A percentile compares a stretch with the other conserved stretches of the same genome.
Evolutionary conservation across 2,329 filamentous ascomycete species (phyloP).

Genomic region (Fusarium goolgardi): DNA sequence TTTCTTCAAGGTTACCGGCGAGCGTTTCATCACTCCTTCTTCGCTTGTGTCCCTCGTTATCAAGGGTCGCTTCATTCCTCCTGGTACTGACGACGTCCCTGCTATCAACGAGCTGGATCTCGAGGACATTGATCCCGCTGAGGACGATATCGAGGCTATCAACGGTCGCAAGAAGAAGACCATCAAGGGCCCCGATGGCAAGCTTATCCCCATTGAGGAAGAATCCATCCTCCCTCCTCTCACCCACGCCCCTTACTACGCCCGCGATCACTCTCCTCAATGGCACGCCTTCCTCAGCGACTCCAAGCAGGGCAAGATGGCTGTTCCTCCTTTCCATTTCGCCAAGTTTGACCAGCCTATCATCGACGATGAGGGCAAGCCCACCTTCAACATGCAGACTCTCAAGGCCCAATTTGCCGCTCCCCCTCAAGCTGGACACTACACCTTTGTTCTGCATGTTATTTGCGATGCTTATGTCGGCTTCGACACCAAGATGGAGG

Average conservation of each 20-base stretch:
- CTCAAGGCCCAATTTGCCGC: constrained; percentile 97
- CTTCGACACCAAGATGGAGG: constrained; percentile 91
- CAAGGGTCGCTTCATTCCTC: constrained; percentile 93
- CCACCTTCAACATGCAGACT: constrained; percentile 95
- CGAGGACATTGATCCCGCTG: constrained; percentile 90
- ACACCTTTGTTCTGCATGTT: constrained; percentile 93
- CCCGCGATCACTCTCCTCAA: constrained; percentile 86
- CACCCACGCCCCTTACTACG: constrained; percentile 90
- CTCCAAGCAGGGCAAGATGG: constrained; percentile 93
- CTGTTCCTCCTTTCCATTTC: constrained; percentile 97
- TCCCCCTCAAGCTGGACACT: constrained; percentile 90
- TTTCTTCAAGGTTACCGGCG: constrained; percentile 98
- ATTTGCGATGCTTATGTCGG: constrained; percentile 96
- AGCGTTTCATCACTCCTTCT: constrained; percentile 90
- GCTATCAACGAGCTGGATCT: constrained; percentile 81
- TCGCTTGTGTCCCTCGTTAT: constrained; percentile 94
- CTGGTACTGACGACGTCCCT: constrained; percentile 80
- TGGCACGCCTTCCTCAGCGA: constrained; percentile 98
- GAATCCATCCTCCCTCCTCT: constrained; percentile 81
- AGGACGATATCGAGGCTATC: constrained; percentile 89
- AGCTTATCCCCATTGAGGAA: constrained; percentile 67
- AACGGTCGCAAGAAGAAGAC: constrained; percentile 79
- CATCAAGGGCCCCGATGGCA: constrained; percentile 70
- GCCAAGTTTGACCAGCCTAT: constrained; percentile 90
- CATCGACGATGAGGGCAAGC: constrained; percentile 81